Conservation (phyloP, 495 filamentous ascomycete species). For the Penicillium diatomitis region DNA sequence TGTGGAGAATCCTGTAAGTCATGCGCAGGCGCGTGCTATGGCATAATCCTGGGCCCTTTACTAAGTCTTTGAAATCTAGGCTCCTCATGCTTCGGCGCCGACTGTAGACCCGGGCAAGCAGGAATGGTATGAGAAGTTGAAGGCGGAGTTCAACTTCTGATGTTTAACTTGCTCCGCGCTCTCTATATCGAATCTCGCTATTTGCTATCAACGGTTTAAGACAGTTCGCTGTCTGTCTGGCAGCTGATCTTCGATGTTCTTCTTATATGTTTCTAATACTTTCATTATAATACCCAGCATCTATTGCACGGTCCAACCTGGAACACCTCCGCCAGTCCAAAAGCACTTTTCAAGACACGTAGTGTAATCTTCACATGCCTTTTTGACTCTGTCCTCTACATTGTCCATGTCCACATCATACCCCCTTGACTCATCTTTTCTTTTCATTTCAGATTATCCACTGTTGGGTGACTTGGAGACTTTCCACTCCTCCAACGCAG, state of each 20-base stretch:
- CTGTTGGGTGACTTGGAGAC: background rate
- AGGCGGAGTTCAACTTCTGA: background rate
- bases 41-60: background rate
- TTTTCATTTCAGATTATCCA: constrained; percentile 3
- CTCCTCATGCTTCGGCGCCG: constrained; percentile 26
- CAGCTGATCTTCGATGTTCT: too few relatives aligned
- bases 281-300: too few relatives aligned
- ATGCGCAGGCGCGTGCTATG: too few relatives aligned
- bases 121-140: constrained; percentile 25
- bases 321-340: too few relatives aligned
- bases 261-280: too few relatives aligned
- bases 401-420: background rate
- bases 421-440: background rate
- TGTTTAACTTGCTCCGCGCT: too few relatives aligned
- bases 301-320: too few relatives aligned
- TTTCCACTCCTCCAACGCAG: constrained; percentile 21
- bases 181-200: too few relatives aligned
- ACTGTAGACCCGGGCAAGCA: constrained; percentile 25
- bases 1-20: constrained; percentile 58
- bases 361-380: too few relatives aligned
- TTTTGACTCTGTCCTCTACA: background rate
- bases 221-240: too few relatives aligned
- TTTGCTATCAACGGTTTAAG: too few relatives aligned
- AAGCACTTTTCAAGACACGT: too few relatives aligned
- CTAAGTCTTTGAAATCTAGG: constrained; percentile 13